Evolutionary conservation across 108 stramenopile species (phyloP).

Genomic region (Cyclotella cryptica): DNA sequence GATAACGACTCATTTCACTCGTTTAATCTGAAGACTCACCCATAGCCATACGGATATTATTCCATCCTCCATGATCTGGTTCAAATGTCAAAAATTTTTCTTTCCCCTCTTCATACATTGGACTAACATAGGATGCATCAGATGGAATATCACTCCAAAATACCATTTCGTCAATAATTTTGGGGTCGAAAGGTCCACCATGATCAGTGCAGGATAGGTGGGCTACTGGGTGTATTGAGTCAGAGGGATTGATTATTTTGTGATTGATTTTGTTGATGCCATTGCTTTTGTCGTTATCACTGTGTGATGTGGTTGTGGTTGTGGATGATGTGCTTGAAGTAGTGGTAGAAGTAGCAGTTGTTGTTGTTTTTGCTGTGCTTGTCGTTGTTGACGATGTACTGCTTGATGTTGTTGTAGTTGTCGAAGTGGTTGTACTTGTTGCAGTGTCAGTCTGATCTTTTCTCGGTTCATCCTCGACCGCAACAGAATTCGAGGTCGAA

Average conservation of each 20-base stretch:
- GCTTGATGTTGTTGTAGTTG: not conserved
- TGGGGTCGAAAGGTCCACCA: conserved; percentile 48
- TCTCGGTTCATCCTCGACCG: not conserved
- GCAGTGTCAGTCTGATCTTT: not conserved
- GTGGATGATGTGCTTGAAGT: not conserved
- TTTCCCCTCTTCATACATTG: conserved; percentile 53
- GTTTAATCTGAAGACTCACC: conserved; percentile 14
- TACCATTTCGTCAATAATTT: conserved; percentile 76
- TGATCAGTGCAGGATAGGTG: conserved; percentile 53
- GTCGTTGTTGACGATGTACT: not conserved
- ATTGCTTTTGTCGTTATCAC: not conserved
- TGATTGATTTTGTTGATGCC: not conserved
- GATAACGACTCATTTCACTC: too few species aligned
- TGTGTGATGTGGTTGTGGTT: not conserved
- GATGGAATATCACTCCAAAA: conserved; percentile 84
- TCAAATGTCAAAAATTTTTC: conserved; percentile 88
- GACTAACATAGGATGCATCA: conserved; percentile 59
- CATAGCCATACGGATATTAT: conserved; percentile 56
- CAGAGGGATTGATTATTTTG: conserved; percentile 24
- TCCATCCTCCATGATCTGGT: conserved; percentile 48
- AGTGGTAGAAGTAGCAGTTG: not conserved
- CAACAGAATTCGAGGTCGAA: not conserved
- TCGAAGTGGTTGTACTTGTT: not conserved
- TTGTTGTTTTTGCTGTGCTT: not conserved
- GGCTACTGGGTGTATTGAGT: conserved; percentile 40